Evolutionary conservation across 352 stramenopile genomes (phyloP).

Genomic region (Pythium monospermum): DNA sequence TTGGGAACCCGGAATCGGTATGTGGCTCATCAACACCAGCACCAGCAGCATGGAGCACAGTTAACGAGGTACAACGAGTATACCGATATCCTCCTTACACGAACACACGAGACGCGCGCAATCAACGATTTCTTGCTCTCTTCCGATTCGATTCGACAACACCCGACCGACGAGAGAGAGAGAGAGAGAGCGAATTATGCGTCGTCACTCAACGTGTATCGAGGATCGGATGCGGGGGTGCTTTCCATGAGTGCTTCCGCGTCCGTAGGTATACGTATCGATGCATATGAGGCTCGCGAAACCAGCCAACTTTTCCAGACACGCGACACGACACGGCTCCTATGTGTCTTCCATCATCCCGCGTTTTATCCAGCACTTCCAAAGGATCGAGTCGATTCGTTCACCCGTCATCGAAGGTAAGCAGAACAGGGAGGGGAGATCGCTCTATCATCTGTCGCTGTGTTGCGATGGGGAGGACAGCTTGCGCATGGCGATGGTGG

Average conservation of each 20-base stretch:
- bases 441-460: too few relatives aligned
- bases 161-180: constrained; percentile 13
- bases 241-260: constrained; percentile 15
- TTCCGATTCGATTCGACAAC: not conserved
- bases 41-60: constrained; percentile 1
- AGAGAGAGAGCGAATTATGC: constrained; percentile 21
- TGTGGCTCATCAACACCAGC: constrained; percentile 25
- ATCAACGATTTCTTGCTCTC: not conserved
- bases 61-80: too few relatives aligned
- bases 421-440: too few relatives aligned
- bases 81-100: constrained; percentile 19
- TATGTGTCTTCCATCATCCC: too few relatives aligned
- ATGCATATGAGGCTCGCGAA: constrained; percentile 30
- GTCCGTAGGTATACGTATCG: constrained; percentile 88
- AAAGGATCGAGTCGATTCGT: too few relatives aligned
- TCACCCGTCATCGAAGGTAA: too few relatives aligned
- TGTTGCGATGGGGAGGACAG: too few relatives aligned
- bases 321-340: too few relatives aligned
- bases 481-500: too few relatives aligned
- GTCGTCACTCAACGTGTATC: constrained; percentile 45
- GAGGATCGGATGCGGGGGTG: constrained; percentile 73
- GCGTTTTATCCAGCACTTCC: too few relatives aligned
- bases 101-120: not conserved
- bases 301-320: too few relatives aligned
- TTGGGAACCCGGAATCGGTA: constrained; percentile 80